Evolutionary conservation across 1,284 basidiomycete genomes (phyloP), one percentile per base, ranked within the genome.

Genomic region (Cerrena zonata): DNA sequence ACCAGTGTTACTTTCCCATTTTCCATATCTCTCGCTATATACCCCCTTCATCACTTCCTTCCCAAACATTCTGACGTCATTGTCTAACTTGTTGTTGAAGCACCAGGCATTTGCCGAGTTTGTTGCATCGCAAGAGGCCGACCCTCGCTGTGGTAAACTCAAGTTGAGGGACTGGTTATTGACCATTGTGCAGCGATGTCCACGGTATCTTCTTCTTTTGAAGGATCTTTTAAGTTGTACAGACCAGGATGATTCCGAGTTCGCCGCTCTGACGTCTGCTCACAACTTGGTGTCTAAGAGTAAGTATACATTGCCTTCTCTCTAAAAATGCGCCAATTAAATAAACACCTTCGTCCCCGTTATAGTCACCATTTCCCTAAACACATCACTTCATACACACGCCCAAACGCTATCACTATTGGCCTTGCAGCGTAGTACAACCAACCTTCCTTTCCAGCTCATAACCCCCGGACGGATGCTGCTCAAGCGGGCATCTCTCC

Each of bases 161-260:
- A 85, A 84, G 56, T 71, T 94, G 24, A 73, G 83, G 12, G 89
- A 91, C 58, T 91, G 91, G 84, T 74, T 94, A n/a, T 72, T 94
- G 49, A 89, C 84, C 4, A 82, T 91, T 45, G 85, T 94, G 1
- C 91, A 94, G 67, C 76, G 91, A 43, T 91, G 91, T 64, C 91
- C 91, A 10, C 77, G 91, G 51, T 94, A 93, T 61, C 73, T 91
- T 4, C 74, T 94, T 12, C 70, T 94, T 4, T 75, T 94, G 45
- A 86, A 84, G 65, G 91, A 94, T 59, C 72, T 94, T 25, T 78
- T 91, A 21, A 65, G 67, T 12, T 79, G 79, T 55, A 89, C 86
- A 2, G 76, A 79, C 40, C 65, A 71, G 4, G 78, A 80, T 1
- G 82, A 87, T 53, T 70, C 77, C 5, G 90, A 91, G 61, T 75